These are phyloP conservation scores for Ustilago lituana DNA, from an alignment of 1,284 basidiomycete genomes.

Conservation along the genomic window DNA sequence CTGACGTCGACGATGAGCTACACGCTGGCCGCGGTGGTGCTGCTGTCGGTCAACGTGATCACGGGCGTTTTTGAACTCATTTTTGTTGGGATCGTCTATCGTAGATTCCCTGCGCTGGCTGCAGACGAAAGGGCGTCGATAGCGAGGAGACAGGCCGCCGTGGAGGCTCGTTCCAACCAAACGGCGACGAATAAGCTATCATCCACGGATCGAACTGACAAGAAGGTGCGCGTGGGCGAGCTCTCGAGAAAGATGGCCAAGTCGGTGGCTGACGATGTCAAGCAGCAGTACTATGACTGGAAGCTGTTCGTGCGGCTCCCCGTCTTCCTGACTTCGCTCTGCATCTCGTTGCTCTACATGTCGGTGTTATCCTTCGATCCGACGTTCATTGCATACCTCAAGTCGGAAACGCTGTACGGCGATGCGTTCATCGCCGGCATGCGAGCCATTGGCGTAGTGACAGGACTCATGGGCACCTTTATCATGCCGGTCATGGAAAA, in stretches of 20 bases:
- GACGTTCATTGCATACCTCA: constrained; percentile 61
- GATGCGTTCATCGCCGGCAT: constrained; percentile 73
- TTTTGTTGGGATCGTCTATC: constrained; percentile 52
- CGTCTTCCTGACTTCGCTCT: constrained; percentile 68
- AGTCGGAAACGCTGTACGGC: constrained; percentile 57
- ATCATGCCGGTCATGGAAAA: constrained; percentile 69
- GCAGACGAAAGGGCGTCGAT: constrained; percentile 28
- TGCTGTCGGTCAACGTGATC: constrained; percentile 41
- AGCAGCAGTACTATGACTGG: constrained; percentile 68
- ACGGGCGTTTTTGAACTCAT: constrained; percentile 53
- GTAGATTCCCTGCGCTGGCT: constrained; percentile 43
- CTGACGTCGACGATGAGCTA: constrained; percentile 68
- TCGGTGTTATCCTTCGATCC: constrained; percentile 69
- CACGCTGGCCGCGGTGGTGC: constrained; percentile 36
- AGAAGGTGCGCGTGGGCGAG: neutral
- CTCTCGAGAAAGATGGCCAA: neutral
- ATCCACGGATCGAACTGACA: neutral
- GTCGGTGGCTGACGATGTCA: constrained; percentile 13
- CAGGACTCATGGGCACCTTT: constrained; percentile 71
- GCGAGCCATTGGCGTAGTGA: constrained; percentile 71
- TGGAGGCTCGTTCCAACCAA: neutral
- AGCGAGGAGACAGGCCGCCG: constrained; percentile 7
- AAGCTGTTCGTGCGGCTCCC: constrained; percentile 70
- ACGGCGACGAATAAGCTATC: neutral
- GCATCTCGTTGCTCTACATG: constrained; percentile 72